Evolutionary conservation across 768 basidiomycete genomes (phyloP).

Genomic region (Agaricus bisporus): DNA sequence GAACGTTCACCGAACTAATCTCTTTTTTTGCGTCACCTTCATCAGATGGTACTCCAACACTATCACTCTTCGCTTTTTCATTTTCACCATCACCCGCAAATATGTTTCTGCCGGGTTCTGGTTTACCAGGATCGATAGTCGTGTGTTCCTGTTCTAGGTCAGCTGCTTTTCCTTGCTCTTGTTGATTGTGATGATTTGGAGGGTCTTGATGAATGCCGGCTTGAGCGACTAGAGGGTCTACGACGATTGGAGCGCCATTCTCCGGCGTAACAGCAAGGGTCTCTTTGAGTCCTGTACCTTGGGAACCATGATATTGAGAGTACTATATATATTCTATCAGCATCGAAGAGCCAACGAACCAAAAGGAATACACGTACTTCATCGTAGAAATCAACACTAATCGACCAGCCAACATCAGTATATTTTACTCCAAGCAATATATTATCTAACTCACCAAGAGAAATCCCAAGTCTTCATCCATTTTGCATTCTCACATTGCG

Average conservation of each 20-base stretch:
- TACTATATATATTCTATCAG: slow-evolving; percentile 36
- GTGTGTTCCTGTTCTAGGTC: slow-evolving; percentile 12
- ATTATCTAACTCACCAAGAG: slow-evolving; percentile 51
- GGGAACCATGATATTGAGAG: slow-evolving; percentile 40
- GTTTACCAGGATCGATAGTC: slow-evolving; percentile 36
- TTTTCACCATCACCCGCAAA: slow-evolving; percentile 28
- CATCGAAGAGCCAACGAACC: background rate
- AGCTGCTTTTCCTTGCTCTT: background rate
- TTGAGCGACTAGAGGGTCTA: slow-evolving; percentile 33
- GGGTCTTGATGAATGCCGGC: slow-evolving; percentile 5
- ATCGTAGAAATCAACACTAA: slow-evolving; percentile 63
- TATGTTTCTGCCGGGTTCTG: slow-evolving; percentile 72
- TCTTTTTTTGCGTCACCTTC: slow-evolving; percentile 25
- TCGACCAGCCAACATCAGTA: background rate
- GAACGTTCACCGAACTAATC: slow-evolving; percentile 26
- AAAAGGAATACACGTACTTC: slow-evolving; percentile 39
- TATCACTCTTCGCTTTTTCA: slow-evolving; percentile 37
- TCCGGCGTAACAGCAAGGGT: slow-evolving; percentile 25
- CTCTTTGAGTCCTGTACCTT: slow-evolving; percentile 32
- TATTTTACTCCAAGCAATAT: background rate
- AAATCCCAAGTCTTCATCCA: slow-evolving; percentile 98
- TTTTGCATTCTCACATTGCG: slow-evolving; percentile 65
- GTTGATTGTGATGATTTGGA: background rate
- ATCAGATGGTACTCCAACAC: slow-evolving; percentile 7
- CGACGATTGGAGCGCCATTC: slow-evolving; percentile 47